A percentile compares a stretch with the other conserved stretches of the same genome.
Conservation (phyloP, 2,329 filamentous ascomycete species). For the Colletotrichum agaves region DNA sequence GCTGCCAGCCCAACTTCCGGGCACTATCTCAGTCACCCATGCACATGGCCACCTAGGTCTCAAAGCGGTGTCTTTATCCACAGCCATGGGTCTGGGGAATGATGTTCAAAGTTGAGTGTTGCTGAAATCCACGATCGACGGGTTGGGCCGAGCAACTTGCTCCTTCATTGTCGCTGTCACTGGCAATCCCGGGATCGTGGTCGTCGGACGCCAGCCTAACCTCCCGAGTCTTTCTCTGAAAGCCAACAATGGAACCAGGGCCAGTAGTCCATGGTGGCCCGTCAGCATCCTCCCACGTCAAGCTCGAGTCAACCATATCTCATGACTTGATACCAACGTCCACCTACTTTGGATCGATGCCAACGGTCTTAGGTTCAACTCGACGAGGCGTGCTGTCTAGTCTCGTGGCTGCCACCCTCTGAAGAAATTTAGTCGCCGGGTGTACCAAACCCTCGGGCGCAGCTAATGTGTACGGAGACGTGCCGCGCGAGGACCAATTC, state of each 20-base stretch:
- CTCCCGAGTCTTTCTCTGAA: background rate
- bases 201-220: background rate
- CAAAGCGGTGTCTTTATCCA: background rate
- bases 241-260: background rate
- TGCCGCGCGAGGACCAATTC: conserved; percentile 4
- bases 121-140: too few relatives aligned
- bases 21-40: background rate
- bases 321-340: conserved; percentile 3
- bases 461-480: conserved; percentile 11
- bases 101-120: too few relatives aligned
- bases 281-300: background rate
- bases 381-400: background rate
- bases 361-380: conserved; percentile 21
- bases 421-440: conserved; percentile 17
- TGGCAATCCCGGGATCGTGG: background rate
- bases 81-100: too few relatives aligned
- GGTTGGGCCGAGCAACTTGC: too few relatives aligned
- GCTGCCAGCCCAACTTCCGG: background rate
- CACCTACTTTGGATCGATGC: background rate
- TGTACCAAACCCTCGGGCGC: conserved; percentile 28
- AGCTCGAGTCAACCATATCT: background rate
- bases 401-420: conserved; percentile 10
- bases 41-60: background rate
- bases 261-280: background rate
- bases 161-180: background rate